A percentile compares a stretch with the other conserved stretches of the same genome.
phyloP scores from a whole-genome alignment of 495 filamentous ascomycete species.

The Evernia prunastri region DNA sequence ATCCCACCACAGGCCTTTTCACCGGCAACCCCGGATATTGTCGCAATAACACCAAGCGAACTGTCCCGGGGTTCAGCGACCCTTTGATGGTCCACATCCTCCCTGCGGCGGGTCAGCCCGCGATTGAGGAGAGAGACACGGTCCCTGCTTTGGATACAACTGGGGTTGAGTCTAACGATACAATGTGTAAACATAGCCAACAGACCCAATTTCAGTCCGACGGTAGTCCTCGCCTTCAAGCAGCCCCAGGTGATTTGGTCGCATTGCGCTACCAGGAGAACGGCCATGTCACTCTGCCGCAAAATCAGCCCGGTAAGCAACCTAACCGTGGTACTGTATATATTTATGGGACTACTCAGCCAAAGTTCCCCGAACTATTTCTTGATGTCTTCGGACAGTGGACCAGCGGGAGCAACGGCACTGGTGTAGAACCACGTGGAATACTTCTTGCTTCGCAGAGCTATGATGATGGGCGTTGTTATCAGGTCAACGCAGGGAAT shows the following conservation, averaged over 20 bases:
- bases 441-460: conserved; percentile 62
- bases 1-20: conserved; percentile 61
- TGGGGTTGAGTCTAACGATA: conserved; percentile 31
- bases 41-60: conserved; percentile 53
- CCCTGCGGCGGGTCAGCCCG: conserved; percentile 34
- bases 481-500: conserved; percentile 53
- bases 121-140: conserved; percentile 28
- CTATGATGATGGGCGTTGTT: conserved; percentile 81
- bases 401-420: conserved; percentile 69
- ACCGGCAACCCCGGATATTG: conserved; percentile 60
- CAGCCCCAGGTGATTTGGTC: conserved; percentile 59
- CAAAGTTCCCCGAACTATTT: conserved; percentile 54
- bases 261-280: conserved; percentile 79
- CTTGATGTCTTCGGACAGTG: conserved; percentile 64
- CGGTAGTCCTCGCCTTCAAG: conserved; percentile 56
- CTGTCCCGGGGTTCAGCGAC: conserved; percentile 44
- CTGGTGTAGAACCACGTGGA: conserved; percentile 68
- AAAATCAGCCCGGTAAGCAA: conserved; percentile 55
- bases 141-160: conserved; percentile 30
- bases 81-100: conserved; percentile 45
- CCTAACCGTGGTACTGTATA: conserved; percentile 66
- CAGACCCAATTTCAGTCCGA: conserved; percentile 46
- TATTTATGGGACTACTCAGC: conserved; percentile 72
- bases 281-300: conserved; percentile 70
- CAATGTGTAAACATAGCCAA: conserved; percentile 52